These are phyloP conservation scores for Aspergillus uvarum DNA, from an alignment of 2,329 filamentous ascomycete species.

Conservation along the genomic window DNA sequence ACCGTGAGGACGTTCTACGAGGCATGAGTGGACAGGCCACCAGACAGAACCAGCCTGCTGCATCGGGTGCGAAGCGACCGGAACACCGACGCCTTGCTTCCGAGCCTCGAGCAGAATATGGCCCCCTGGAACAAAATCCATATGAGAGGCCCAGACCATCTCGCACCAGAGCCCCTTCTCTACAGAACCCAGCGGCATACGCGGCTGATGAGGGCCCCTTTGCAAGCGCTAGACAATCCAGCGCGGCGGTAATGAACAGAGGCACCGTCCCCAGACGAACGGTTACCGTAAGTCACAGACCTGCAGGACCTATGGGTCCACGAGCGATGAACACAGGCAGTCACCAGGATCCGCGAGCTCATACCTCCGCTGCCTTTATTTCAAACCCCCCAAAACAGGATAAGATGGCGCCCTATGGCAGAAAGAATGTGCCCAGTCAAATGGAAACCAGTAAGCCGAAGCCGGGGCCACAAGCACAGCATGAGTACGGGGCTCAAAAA, in stretches of 20 bases:
- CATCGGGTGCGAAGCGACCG: slow-evolving; percentile 18
- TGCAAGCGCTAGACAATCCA: slow-evolving; percentile 10
- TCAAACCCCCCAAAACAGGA: neutral
- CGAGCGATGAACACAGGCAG: slow-evolving; percentile 10
- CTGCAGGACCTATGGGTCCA: slow-evolving; percentile 9
- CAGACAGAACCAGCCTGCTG: slow-evolving; percentile 15
- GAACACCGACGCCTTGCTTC: slow-evolving; percentile 14
- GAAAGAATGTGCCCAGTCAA: neutral
- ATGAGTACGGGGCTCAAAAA: neutral
- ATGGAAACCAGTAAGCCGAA: neutral
- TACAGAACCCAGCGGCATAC: slow-evolving; percentile 22
- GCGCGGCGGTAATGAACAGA: slow-evolving; percentile 11
- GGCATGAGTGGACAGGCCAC: neutral
- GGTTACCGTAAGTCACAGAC: slow-evolving; percentile 24
- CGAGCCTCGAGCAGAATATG: slow-evolving; percentile 14
- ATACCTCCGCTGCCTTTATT: neutral
- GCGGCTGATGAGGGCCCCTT: slow-evolving; percentile 23
- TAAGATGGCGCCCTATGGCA: neutral
- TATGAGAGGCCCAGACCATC: slow-evolving; percentile 6
- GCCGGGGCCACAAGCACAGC: neutral
- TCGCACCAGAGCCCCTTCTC: slow-evolving; percentile 19
- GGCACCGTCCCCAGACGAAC: slow-evolving; percentile 27
- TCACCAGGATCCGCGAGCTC: slow-evolving; percentile 1
- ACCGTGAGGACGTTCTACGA: slow-evolving; percentile 8
- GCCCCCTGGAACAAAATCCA: slow-evolving; percentile 11